These are phyloP conservation scores for Suhomyces panamericanus DNA, from an alignment of 1,139 yeast species.

Conservation along the genomic window DNA sequence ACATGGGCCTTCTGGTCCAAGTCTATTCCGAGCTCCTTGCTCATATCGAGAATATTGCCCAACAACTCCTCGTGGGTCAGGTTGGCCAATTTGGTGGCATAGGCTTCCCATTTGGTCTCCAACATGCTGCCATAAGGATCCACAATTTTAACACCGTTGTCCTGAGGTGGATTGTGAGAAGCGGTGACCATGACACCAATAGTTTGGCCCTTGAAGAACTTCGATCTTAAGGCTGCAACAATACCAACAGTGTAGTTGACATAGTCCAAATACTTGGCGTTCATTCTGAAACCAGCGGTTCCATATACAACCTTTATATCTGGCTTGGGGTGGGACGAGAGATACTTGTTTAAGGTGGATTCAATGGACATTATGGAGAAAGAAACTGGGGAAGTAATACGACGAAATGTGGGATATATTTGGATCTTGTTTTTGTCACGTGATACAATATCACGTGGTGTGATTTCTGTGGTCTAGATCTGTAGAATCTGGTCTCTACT, in stretches of 20 bases:
- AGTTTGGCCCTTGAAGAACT: conserved; percentile 63
- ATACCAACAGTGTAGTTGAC: conserved; percentile 85
- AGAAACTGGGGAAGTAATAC: not conserved
- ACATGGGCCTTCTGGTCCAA: conserved; percentile 37
- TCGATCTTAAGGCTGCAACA: conserved; percentile 79
- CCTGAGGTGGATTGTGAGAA: conserved; percentile 91
- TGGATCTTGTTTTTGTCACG: not conserved
- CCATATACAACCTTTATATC: conserved; percentile 63
- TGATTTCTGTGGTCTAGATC: too few species aligned
- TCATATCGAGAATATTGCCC: conserved; percentile 28
- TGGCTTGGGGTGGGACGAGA: conserved; percentile 44
- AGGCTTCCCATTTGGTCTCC: conserved; percentile 77
- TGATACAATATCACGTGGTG: not conserved
- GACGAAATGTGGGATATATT: not conserved
- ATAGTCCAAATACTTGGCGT: conserved; percentile 70
- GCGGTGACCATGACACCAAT: conserved; percentile 96
- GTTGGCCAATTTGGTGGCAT: conserved; percentile 83
- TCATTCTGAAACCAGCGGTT: conserved; percentile 94
- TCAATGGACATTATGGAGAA: conserved; percentile 13
- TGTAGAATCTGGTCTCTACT: too few species aligned
- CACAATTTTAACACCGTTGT: conserved; percentile 93
- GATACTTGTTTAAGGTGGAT: conserved; percentile 11
- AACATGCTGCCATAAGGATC: conserved; percentile 96
- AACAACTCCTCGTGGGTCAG: conserved; percentile 44
- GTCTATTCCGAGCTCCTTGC: conserved; percentile 41